Base-by-base conservation (phyloP, 2,329 filamentous ascomycete species). In the Paecilomyces sp. region DNA sequence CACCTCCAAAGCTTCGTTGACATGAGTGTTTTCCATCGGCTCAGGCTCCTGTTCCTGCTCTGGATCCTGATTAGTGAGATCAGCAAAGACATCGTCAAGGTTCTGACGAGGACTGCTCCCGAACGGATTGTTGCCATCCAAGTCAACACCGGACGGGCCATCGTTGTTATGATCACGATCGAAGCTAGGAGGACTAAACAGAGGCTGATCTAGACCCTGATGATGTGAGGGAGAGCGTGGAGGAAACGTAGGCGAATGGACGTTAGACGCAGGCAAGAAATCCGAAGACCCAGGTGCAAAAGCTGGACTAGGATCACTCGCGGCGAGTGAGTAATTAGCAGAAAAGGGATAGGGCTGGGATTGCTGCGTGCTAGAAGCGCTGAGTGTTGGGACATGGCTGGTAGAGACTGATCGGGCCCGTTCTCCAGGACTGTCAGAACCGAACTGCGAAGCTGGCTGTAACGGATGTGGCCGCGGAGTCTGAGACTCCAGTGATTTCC, bases 401-500 rank as follows among this genome's bases (percentile, higher is more conserved):
- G 68, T 62, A 3, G 70, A 70, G 15, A 69, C 69, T 36, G 70
- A 68, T 47, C 66, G 68, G 52, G 66, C 66, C 53, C 67, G 69
- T 12, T 68, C 69, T 9, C 67, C 63, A 4, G 76, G 64, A 25
- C 70, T 68, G 8, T 61, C 63, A 18, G 65, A 62, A 36, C 61
- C 57, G 58, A 47, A 60, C 61, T 65, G 62, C 50, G 75, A 64
- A 8, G 69, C 66, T 6, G 73, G 72, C 59, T 72, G 71, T 25
- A 74, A 62, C 15, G 67, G 64, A 9, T 64, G 55, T 57, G 70
- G 66, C 15, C 67, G 73, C 57, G 61, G 57, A 24, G 60, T 57
- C 51, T 70, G 75, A 3, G 72, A 66, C 55, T 83, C 81, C n/a
- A 85, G 78, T 3, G 87, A 86, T 72, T 92, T 92, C 28, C 90